Evolutionary conservation across 148 eudicot species (phyloP).

Genomic region (Fagopyrum tataricum): DNA sequence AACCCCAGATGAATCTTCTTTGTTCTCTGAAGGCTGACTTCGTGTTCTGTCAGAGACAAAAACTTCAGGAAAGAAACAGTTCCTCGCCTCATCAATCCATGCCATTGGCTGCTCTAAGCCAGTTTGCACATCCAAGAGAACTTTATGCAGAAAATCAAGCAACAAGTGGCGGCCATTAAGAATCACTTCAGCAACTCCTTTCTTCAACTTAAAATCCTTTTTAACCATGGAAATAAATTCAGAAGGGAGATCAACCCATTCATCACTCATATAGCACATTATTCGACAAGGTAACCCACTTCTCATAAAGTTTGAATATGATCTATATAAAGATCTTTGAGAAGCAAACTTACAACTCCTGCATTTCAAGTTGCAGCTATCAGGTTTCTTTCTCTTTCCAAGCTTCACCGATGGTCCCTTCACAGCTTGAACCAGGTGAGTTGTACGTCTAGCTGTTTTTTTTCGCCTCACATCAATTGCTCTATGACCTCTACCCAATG

Average conservation of each 20-base stretch:
- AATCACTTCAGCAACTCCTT: constrained; percentile 53
- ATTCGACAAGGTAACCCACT: constrained; percentile 67
- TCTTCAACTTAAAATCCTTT: constrained; percentile 54
- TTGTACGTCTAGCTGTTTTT: constrained; percentile 30
- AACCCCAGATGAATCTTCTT: constrained; percentile 25
- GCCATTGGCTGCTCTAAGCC: constrained; percentile 63
- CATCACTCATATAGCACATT: constrained; percentile 63
- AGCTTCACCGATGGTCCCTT: constrained; percentile 32
- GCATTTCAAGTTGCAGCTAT: constrained; percentile 28
- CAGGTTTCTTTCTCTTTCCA: constrained; percentile 64
- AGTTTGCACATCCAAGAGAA: constrained; percentile 50
- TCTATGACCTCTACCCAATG: constrained; percentile 46
- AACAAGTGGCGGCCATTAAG: constrained; percentile 32
- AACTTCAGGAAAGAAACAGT: constrained; percentile 78
- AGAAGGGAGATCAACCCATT: constrained; percentile 63
- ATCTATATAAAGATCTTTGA: constrained; percentile 30
- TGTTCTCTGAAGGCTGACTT: constrained; percentile 21
- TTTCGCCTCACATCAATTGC: constrained; percentile 56
- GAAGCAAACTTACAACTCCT: constrained; percentile 30
- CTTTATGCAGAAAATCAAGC: constrained; percentile 74
- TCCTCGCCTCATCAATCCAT: constrained; percentile 84
- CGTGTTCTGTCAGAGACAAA: constrained; percentile 31
- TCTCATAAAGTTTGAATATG: constrained; percentile 52
- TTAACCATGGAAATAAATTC: constrained; percentile 43
- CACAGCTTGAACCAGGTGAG: constrained; percentile 24